Evolutionary conservation across 139 green algal genomes (phyloP), one percentile per base, ranked within the genome.

Genomic region (Tetradesmus obliquus): DNA sequence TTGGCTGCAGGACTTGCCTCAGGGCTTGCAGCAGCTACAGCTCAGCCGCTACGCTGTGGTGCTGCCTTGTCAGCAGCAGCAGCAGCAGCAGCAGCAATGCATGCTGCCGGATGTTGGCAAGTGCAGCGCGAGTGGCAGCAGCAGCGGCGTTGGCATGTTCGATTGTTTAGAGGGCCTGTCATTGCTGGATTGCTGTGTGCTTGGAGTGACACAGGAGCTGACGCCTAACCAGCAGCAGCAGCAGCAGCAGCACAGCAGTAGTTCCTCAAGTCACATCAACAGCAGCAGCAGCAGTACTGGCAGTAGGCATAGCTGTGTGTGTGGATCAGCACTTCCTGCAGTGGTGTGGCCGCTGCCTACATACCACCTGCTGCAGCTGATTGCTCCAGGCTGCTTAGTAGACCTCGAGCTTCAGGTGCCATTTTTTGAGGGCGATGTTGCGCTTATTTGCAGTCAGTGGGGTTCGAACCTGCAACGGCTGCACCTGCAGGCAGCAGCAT

Each of bases 21-120:
- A 0, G 54, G 84, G 57, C 22, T 13, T 89, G 66, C 85, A 89
- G 66, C 62, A 89, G 20, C 32, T 89, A 45, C 17, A 89, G 85
- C 62, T 89, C 10, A 89, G 85, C 85, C 55, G 85, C 3, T 89
- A 89, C 54, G 13, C 62, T 13, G 20, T 88, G 1, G 84, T 88
- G 12, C 3, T 79, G 60, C 51, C 84, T 22, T 57, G 12, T 3
- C 54, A 53, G 51, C 58, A 55, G 58, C 19, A 45, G 58, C 19
- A 74, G 55, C 24, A 51, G 53, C 55, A 87, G 54, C 53, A 32
- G 55, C 55, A 88, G 57, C 19, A 55, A 2, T n/a, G n/a, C 5
- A 5, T 3, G 45, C 62, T 69, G 82, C 81, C 5, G 51, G 13
- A 24, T 8, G 0, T 7, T n/a, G 54, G 53, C 82, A 87, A 17